phyloP scores from a whole-genome alignment of 1,284 basidiomycete genomes.

The Ceratobasidium sp. region DNA sequence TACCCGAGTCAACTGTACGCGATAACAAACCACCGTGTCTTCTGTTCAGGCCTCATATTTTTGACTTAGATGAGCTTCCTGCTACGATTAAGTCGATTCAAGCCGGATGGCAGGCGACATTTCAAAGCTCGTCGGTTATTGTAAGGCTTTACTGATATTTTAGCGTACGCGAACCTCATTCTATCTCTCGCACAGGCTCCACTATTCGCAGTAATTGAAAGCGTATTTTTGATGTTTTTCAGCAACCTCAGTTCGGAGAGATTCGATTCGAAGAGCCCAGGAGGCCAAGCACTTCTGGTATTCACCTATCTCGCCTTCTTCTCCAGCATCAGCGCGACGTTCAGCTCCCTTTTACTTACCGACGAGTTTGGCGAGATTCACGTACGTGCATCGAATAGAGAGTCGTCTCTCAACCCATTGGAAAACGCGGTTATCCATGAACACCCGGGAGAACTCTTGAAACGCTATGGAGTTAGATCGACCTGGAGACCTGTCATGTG shows the following conservation, averaged over 20 bases:
- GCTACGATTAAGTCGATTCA: conserved; percentile 34
- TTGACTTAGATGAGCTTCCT: conserved; percentile 14
- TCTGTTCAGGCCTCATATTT: too few species aligned
- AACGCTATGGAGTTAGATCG: conserved; percentile 1
- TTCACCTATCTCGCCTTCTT: conserved; percentile 18
- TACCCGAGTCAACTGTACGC: too few species aligned
- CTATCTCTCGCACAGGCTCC: neutral
- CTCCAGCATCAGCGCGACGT: conserved; percentile 5
- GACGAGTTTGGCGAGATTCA: conserved; percentile 1
- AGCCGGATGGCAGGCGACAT: conserved; percentile 22
- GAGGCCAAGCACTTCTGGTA: neutral
- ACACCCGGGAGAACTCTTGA: neutral
- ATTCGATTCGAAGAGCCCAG: neutral
- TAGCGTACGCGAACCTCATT: neutral
- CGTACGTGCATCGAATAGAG: neutral
- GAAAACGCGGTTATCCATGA: neutral
- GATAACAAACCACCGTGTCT: too few species aligned
- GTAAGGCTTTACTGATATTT: neutral
- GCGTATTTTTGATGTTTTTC: conserved; percentile 5
- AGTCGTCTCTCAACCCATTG: neutral
- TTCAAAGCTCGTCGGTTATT: conserved; percentile 28
- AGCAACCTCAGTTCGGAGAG: neutral
- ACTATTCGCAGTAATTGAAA: neutral
- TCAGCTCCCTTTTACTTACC: neutral
- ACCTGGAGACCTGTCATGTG: neutral